Evolutionary conservation across 306 rosid genomes (phyloP).

Genomic region (Ochetophila trinervis): DNA sequence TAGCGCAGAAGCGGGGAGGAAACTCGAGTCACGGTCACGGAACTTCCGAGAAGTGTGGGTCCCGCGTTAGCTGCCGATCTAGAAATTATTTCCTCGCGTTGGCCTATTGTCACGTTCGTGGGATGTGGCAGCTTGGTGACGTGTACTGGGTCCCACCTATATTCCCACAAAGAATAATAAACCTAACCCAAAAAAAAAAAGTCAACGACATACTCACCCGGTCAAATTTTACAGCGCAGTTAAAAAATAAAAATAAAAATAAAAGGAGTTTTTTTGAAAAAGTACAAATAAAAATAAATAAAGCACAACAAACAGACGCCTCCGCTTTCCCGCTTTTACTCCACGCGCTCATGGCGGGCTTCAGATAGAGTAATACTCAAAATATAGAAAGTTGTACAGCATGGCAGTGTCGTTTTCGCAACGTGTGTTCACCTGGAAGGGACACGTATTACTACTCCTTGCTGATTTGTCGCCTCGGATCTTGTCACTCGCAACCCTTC

Average conservation of each 20-base stretch:
- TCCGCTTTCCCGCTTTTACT: conserved; percentile 21
- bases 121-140: conserved; percentile 58
- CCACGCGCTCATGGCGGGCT: conserved; percentile 43
- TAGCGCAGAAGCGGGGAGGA: conserved; percentile 23
- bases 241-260: not conserved
- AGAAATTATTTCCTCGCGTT: conserved; percentile 63
- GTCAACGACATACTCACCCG: conserved; percentile 2
- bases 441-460: conserved; percentile 34
- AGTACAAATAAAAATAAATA: conserved; percentile 4
- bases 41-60: conserved; percentile 82
- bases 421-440: conserved; percentile 31
- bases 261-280: not conserved
- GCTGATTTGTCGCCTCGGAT: conserved; percentile 43
- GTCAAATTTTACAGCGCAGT: conserved; percentile 38
- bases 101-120: conserved; percentile 89
- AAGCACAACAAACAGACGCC: not conserved
- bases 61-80: conserved; percentile 68
- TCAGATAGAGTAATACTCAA: conserved; percentile 19
- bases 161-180: not conserved
- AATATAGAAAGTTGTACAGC: conserved; percentile 28
- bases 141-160: conserved; percentile 53
- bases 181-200: not conserved
- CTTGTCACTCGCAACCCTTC: conserved; percentile 36
- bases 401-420: conserved; percentile 29
- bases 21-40: conserved; percentile 80